These are phyloP conservation scores for Colletotrichum orbiculare DNA, from an alignment of 2,329 filamentous ascomycete genomes.

Conservation along the genomic window DNA sequence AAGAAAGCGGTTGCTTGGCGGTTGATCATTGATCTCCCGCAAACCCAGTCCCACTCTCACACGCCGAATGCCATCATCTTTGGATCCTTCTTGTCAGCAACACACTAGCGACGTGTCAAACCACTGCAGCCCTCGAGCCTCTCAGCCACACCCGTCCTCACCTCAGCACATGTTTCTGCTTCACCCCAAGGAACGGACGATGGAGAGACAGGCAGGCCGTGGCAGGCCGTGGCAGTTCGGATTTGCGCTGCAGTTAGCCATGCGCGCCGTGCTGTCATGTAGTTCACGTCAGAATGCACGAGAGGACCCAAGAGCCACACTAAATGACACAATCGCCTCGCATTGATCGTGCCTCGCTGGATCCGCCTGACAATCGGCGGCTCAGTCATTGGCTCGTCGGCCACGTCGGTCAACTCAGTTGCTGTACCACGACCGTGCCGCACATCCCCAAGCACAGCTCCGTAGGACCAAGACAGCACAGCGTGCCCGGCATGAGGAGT, in stretches of 20 bases:
- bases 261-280: constrained; percentile 5
- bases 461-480: constrained; percentile 17
- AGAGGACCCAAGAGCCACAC: neutral
- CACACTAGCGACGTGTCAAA: constrained; percentile 9
- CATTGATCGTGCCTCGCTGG: constrained; percentile 17
- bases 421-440: constrained; percentile 28
- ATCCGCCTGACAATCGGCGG: constrained; percentile 31
- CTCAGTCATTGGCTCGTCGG: constrained; percentile 29
- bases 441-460: constrained; percentile 37
- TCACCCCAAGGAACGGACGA: too few species aligned
- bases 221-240: constrained; percentile 9
- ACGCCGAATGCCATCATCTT: neutral
- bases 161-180: neutral
- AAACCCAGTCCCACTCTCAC: constrained; percentile 7
- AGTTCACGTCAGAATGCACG: too few species aligned
- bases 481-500: constrained; percentile 14
- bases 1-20: constrained; percentile 9
- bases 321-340: constrained; percentile 20
- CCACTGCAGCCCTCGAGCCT: constrained; percentile 9
- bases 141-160: constrained; percentile 16
- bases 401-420: constrained; percentile 32
- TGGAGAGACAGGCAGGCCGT: too few species aligned
- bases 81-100: constrained; percentile 15
- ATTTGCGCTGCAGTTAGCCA: neutral
- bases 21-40: neutral